A percentile compares a stretch with the other conserved stretches of the same genome.
Conservation (phyloP, 73 alveolate species). For the Paramecium sonneborni region DNA sequence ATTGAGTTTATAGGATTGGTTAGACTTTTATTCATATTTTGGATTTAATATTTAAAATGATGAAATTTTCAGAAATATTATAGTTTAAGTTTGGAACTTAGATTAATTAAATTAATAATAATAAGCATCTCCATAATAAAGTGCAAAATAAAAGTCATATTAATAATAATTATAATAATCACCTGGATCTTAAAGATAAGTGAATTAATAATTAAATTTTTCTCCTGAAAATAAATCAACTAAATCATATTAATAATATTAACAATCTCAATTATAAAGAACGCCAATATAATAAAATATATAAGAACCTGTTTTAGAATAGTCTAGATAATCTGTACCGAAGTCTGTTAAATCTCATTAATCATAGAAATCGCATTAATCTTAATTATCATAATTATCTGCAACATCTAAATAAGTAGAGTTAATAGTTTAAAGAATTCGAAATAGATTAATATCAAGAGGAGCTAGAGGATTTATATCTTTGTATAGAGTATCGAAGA, state of each 20-base stretch:
- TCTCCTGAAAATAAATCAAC: neutral
- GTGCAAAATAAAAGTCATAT: neutral
- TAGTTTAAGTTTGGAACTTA: neutral
- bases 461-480: constrained; percentile 95
- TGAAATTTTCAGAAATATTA: neutral
- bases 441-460: constrained; percentile 80
- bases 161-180: neutral
- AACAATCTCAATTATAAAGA: neutral
- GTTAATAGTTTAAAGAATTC: constrained; percentile 71
- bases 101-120: neutral
- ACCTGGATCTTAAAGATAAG: neutral
- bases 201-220: neutral
- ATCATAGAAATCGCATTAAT: neutral
- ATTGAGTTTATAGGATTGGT: neutral
- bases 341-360: neutral
- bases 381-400: constrained; percentile 22
- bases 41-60: constrained; percentile 44
- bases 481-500: constrained; percentile 82
- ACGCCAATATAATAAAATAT: neutral
- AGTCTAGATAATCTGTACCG: neutral
- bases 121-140: neutral
- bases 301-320: neutral
- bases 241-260: constrained; percentile 15
- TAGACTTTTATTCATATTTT: constrained; percentile 42
- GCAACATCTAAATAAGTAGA: constrained; percentile 59